These are phyloP conservation scores for Neckera pumila DNA, from an alignment of 225 moss, liverwort and hornwort genomes.

Conservation along the genomic window DNA sequence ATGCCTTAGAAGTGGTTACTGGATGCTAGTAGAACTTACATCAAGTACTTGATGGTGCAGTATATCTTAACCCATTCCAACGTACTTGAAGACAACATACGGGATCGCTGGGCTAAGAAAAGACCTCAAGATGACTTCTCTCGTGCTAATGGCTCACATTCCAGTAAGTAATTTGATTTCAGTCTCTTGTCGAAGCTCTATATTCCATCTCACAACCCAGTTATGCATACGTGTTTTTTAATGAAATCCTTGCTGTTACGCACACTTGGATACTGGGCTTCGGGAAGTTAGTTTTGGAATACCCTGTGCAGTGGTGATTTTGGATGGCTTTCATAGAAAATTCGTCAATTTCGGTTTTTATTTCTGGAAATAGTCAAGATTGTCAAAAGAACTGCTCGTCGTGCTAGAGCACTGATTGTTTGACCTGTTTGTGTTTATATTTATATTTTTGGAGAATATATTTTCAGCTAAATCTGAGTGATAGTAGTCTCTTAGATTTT, in stretches of 20 bases:
- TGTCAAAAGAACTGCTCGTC: not conserved
- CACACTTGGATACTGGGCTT: not conserved
- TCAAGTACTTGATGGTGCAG: constrained; percentile 32
- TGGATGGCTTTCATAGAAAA: not conserved
- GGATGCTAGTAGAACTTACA: not conserved
- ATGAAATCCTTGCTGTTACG: not conserved
- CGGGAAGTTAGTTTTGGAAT: not conserved
- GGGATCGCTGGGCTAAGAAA: constrained; percentile 75
- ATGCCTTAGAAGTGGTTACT: not conserved
- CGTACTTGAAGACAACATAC: constrained; percentile 63
- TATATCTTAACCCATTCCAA: constrained; percentile 59
- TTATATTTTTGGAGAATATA: not conserved
- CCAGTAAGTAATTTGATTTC: constrained; percentile 39
- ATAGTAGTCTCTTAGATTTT: not conserved
- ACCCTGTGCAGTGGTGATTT: not conserved
- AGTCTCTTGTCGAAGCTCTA: not conserved
- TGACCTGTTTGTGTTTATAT: not conserved
- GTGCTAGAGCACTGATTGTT: not conserved
- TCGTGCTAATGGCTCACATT: constrained; percentile 46
- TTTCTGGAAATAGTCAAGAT: not conserved
- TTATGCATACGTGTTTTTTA: not conserved
- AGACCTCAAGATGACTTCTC: constrained; percentile 72
- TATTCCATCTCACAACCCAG: not conserved
- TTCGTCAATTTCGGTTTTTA: not conserved
- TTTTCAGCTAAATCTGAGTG: not conserved